Conservation (phyloP, 2,329 filamentous ascomycete genomes). For the Cladobotryum mycophilum region DNA sequence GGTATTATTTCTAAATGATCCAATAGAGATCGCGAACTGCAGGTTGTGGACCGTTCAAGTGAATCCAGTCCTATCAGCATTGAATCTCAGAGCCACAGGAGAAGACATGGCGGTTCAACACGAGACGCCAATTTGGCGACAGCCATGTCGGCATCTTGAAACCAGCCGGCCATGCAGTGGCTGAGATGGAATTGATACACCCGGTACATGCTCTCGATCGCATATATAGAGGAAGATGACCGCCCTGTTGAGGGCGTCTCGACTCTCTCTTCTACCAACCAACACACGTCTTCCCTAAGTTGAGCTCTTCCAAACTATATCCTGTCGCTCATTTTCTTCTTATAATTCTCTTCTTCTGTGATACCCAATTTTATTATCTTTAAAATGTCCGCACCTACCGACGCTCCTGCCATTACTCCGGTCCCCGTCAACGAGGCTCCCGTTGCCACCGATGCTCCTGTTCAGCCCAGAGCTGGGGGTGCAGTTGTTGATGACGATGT, state of each 20-base stretch:
- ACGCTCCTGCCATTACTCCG: neutral
- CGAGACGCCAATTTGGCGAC: neutral
- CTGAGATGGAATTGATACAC: neutral
- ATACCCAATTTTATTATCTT: slow-evolving; percentile 1
- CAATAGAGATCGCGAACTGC: neutral
- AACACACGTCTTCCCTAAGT: too few species aligned
- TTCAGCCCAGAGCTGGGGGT: slow-evolving; percentile 15
- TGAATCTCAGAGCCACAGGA: too few species aligned
- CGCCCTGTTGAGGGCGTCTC: too few species aligned
- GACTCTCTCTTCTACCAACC: too few species aligned
- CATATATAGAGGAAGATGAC: neutral
- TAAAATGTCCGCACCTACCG: slow-evolving; percentile 7
- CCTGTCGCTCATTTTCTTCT: slow-evolving; percentile 5
- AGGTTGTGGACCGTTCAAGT: too few species aligned
- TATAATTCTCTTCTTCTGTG: neutral
- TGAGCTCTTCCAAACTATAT: neutral
- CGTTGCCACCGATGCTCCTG: neutral
- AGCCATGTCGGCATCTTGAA: neutral
- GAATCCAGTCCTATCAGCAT: too few species aligned
- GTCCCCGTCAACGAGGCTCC: neutral
- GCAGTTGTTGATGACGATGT: slow-evolving; percentile 38
- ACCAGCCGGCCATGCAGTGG: neutral
- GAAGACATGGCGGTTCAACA: neutral
- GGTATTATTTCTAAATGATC: neutral
- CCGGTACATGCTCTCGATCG: neutral